Percentiles rank a stretch among this genome's conserved stretches.
These are phyloP conservation scores for Volvox carteri DNA, from an alignment of 163 green algal species.

Conservation along the genomic window DNA sequence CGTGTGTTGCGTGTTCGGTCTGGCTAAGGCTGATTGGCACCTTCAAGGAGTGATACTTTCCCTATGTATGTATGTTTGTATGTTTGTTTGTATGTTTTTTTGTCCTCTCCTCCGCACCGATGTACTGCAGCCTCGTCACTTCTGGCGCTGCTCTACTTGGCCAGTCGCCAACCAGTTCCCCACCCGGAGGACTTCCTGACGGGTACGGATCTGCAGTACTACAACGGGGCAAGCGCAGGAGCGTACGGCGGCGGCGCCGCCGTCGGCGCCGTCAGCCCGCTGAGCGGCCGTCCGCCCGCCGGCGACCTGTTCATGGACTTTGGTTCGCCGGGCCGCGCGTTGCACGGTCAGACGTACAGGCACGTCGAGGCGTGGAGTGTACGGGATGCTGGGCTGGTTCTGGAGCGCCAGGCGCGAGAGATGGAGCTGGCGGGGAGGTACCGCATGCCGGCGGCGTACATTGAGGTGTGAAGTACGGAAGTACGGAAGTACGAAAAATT, in stretches of 20 bases:
- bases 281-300: conserved; percentile 29
- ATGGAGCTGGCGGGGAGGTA: conserved; percentile 44
- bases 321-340: background rate
- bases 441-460: conserved; percentile 10
- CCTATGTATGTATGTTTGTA: no score
- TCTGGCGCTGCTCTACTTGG: conserved; percentile 47
- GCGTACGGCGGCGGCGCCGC: background rate
- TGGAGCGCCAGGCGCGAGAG: conserved; percentile 25
- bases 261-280: background rate
- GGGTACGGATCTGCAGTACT: background rate
- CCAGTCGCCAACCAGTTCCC: conserved; percentile 18
- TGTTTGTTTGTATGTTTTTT: no score
- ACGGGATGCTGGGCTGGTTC: conserved; percentile 23
- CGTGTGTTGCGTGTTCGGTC: no score
- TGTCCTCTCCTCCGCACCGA: no score
- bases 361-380: conserved; percentile 45
- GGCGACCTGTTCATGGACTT: conserved; percentile 53
- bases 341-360: conserved; percentile 11
- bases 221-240: background rate
- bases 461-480: conserved; percentile 17
- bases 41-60: no score
- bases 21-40: no score
- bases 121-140: conserved; percentile 34
- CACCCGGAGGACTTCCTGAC: conserved; percentile 31
- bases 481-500: no score